Evolutionary conservation across 768 basidiomycete genomes (phyloP).

Genomic region (Myochromella boudieri): DNA sequence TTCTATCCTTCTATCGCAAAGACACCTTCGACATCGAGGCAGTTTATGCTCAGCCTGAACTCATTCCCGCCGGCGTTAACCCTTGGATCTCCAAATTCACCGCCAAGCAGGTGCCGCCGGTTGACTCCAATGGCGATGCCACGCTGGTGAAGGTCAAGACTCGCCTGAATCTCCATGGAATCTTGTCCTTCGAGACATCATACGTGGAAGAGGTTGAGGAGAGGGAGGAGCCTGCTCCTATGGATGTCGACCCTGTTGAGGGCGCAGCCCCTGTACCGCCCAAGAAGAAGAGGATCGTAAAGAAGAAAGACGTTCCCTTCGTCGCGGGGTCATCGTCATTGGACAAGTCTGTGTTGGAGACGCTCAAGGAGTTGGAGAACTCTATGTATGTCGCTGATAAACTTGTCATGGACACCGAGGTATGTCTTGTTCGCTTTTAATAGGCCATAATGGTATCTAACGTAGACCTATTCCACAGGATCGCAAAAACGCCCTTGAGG

Average conservation of each 20-base stretch:
- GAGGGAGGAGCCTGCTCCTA: conserved; percentile 64
- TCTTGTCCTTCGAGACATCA: conserved; percentile 82
- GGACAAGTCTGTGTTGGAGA: conserved; percentile 63
- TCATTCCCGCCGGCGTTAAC: conserved; percentile 77
- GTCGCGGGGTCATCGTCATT: conserved; percentile 63
- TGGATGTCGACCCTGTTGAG: conserved; percentile 61
- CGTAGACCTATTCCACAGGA: conserved; percentile 48
- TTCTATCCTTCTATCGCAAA: conserved; percentile 92
- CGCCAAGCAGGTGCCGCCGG: conserved; percentile 76
- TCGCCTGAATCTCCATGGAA: conserved; percentile 81
- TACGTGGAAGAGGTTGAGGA: conserved; percentile 86
- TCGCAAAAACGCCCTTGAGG: conserved; percentile 97
- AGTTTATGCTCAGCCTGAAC: conserved; percentile 68
- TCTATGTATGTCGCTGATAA: conserved; percentile 91
- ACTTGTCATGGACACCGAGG: conserved; percentile 97
- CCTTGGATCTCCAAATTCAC: conserved; percentile 83
- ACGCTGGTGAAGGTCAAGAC: conserved; percentile 90
- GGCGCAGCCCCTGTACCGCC: conserved; percentile 46
- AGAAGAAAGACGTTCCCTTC: conserved; percentile 82
- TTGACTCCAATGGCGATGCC: conserved; percentile 63
- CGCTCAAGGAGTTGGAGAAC: conserved; percentile 77
- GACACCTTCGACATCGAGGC: conserved; percentile 88
- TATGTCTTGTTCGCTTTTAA: conserved; percentile 33
- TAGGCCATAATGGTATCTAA: neutral
- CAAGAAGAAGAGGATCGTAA: conserved; percentile 85